Evolutionary conservation across 805 yeast species (phyloP).

Genomic region (Tetrapisispora pingtungensis): DNA sequence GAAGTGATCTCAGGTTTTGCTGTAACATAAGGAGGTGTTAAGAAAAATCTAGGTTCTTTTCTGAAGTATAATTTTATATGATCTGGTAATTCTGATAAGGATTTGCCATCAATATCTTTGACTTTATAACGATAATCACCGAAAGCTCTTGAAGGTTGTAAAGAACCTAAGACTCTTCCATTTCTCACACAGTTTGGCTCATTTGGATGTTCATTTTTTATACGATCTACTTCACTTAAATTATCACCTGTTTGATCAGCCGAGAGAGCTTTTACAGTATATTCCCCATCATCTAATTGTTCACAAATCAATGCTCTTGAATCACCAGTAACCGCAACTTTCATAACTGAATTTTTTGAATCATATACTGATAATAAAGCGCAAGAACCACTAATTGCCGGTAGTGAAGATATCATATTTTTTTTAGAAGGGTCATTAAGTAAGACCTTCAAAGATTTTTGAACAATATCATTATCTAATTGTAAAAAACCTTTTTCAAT

Average conservation of each 20-base stretch:
- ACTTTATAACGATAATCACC: constrained; percentile 95
- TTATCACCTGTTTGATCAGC: constrained; percentile 93
- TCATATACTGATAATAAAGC: constrained; percentile 84
- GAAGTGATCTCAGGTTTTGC: constrained; percentile 91
- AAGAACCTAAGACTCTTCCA: constrained; percentile 85
- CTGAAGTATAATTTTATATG: constrained; percentile 76
- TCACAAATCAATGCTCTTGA: constrained; percentile 86
- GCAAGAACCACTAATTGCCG: constrained; percentile 94
- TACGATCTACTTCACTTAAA: constrained; percentile 73
- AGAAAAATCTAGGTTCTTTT: constrained; percentile 55
- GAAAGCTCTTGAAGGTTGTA: constrained; percentile 93
- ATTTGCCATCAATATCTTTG: constrained; percentile 39
- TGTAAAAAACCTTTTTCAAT: constrained; percentile 70
- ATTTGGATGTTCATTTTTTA: constrained; percentile 81
- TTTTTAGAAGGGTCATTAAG: constrained; percentile 55
- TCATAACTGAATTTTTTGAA: constrained; percentile 54
- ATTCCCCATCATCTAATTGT: constrained; percentile 48
- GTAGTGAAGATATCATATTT: constrained; percentile 58
- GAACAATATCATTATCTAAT: constrained; percentile 79
- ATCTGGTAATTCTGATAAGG: constrained; percentile 53
- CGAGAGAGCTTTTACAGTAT: constrained; percentile 83
- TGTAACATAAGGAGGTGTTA: constrained; percentile 94
- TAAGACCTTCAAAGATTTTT: constrained; percentile 58
- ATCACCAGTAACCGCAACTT: constrained; percentile 94
- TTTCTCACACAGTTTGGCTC: constrained; percentile 75